phyloP scores from a whole-genome alignment of 805 yeast species.

The Babjeviella inositovora region DNA sequence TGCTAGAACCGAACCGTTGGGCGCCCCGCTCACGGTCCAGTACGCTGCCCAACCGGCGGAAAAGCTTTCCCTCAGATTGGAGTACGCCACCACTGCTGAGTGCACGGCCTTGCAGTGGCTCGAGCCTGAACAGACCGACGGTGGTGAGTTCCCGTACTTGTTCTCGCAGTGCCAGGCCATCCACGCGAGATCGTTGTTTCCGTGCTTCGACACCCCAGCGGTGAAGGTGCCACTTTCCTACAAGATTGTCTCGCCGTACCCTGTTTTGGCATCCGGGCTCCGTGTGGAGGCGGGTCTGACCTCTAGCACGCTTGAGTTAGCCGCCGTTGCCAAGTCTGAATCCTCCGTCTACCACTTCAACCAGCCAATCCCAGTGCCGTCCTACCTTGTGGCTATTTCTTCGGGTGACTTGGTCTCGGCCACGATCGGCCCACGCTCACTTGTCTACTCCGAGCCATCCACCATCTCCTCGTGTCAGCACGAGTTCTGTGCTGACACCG shows the following conservation, averaged over 20 bases:
- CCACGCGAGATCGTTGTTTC: constrained; percentile 77
- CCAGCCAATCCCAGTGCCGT: constrained; percentile 76
- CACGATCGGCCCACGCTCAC: constrained; percentile 74
- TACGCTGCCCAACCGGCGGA: constrained; percentile 5
- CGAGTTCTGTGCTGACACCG: constrained; percentile 68
- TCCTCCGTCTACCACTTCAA: constrained; percentile 26
- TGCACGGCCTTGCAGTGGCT: constrained; percentile 86
- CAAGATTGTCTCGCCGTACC: constrained; percentile 42
- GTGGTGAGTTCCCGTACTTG: constrained; percentile 50
- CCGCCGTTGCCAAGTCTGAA: constrained; percentile 4
- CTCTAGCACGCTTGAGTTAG: too few relatives aligned
- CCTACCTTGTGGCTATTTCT: constrained; percentile 73
- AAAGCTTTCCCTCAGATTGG: constrained; percentile 16
- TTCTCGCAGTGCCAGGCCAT: constrained; percentile 89
- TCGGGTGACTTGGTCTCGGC: constrained; percentile 61
- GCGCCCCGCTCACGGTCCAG: constrained; percentile 31
- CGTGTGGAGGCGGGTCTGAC: constrained; percentile 11
- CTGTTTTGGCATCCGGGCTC: constrained; percentile 64
- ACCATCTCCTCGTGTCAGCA: constrained; percentile 51
- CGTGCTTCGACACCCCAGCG: constrained; percentile 85
- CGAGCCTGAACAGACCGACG: constrained; percentile 58
- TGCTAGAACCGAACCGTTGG: constrained; percentile 35
- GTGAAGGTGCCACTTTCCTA: constrained; percentile 53
- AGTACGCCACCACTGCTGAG: constrained; percentile 52
- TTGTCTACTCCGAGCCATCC: constrained; percentile 65